Base-by-base conservation (phyloP, 257 asterid species). In the Penstemon davidsonii region DNA sequence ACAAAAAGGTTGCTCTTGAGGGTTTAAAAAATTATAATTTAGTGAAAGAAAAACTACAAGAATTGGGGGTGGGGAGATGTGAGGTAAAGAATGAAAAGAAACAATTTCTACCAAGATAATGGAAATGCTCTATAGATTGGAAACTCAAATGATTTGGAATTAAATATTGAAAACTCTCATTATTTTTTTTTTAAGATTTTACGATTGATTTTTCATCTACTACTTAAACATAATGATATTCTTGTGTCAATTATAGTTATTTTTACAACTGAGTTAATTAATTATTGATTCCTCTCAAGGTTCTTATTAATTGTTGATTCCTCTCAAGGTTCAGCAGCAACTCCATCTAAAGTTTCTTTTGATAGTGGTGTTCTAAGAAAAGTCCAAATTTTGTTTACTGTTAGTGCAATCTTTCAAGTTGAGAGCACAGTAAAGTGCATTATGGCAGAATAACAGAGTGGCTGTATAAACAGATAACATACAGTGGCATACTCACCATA, bases 401-500 rank as follows among this genome's bases (percentile, higher is more conserved):
- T 19, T 11, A 5, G 4, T 7, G 11, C 70, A 57, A 5, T 18
- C 13, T 57, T 11, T 41, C 49, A 68, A 41, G 33, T 6, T 39
- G 36, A 67, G 45, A n/a, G 56, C 18, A 12, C 10, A 43, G 8
- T 45, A 49, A 58, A 13, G 40, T 68, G 41, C 57, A 51, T 37
- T 12, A 46, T 13, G 66, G 59, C 36, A 45, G 10, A 62, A 39
- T 36, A 56, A 50, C 36, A 55, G 54, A 55, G 46, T 57, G 60
- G 64, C 52, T 67, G 43, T 58, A 57, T 49, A 64, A 53, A 40
- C 49, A 44, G 45, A 37, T 7, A 47, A 72, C 36, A 47, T 33
- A 64, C 25, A 52, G 61, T 15, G 6, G 54, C 63, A 46, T 64
- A 60, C 55, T 37, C 64, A 57, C 47, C 25, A 62, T n/a, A 40